A percentile compares a stretch with the other conserved stretches of the same genome.
phyloP scores from a whole-genome alignment of 139 green algal species.

The Pseudopediastrum boryanum region DNA sequence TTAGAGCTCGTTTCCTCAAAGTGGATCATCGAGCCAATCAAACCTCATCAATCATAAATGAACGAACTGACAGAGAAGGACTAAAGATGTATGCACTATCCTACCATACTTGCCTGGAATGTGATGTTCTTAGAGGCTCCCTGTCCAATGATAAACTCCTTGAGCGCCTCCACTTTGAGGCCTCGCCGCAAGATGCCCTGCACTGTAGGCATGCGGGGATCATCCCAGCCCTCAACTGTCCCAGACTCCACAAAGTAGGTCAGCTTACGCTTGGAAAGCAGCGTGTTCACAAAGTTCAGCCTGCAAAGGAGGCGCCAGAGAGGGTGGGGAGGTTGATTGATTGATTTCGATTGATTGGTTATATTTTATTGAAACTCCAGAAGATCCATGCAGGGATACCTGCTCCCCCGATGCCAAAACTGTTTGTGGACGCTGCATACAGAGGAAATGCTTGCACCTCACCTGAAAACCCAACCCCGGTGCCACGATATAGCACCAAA shows the following conservation, averaged over 20 bases:
- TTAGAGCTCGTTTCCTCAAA: too few species aligned
- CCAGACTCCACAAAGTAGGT: constrained; percentile 90
- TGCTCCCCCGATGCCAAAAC: background rate
- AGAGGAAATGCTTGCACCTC: too few species aligned
- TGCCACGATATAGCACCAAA: too few species aligned
- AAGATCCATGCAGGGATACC: background rate
- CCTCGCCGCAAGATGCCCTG: constrained; percentile 88
- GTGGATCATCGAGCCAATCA: too few species aligned
- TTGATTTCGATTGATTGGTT: constrained; percentile 4
- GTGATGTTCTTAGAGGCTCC: constrained; percentile 93
- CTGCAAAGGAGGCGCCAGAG: constrained; percentile 35
- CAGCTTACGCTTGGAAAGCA: constrained; percentile 98
- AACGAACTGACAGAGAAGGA: too few species aligned
- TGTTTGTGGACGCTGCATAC: too few species aligned
- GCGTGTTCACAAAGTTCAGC: constrained; percentile 82
- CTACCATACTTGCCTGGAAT: too few species aligned
- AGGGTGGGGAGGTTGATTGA: background rate
- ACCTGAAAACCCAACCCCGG: too few species aligned
- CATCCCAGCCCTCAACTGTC: constrained; percentile 91
- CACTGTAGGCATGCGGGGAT: constrained; percentile 98
- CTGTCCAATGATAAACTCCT: constrained; percentile 97
- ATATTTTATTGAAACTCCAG: background rate
- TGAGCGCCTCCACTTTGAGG: constrained; percentile 79
- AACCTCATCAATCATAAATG: too few species aligned
- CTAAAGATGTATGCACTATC: too few species aligned